Base-by-base conservation (phyloP, 129 eudicot genomes). In the Flaveria robusta region DNA sequence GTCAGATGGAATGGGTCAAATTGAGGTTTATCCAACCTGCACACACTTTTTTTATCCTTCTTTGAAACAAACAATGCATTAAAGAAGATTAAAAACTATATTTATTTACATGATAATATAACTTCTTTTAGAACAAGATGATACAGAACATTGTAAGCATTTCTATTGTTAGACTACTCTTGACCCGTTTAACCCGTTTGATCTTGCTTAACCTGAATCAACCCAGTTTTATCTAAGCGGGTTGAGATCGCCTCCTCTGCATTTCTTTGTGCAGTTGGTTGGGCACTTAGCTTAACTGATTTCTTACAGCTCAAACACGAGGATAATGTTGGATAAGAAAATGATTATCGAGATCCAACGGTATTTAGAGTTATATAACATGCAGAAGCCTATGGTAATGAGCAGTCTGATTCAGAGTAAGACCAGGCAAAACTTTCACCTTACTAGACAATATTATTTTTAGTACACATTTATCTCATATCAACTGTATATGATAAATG, bases 281-380 rank as follows among this genome's bases (percentile, higher is more conserved):
- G 93, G 93, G 86, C 93, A 8, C 97, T 92, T 75, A 90, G 92
- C 43, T 77, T 92, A 69, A n/a, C n/a, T n/a, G n/a, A n/a, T n/a
- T n/a, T n/a, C n/a, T n/a, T n/a, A n/a, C n/a, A n/a, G n/a, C n/a
- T n/a, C n/a, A n/a, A n/a, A n/a, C n/a, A n/a, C n/a, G n/a, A n/a
- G n/a, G n/a, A n/a, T 64, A 77, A 78, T 72, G 85, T 26, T 75
- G 89, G 89, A 77, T 4, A 77, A 91, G 84, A 46, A 46, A 82
- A 85, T 81, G 92, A 77, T 42, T 89, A 92, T 62, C 86, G 59
- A 46, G 90, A 87, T 46, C 81, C 77, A 18, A 85, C 71, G 54
- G 78, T 27, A 27, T 27, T 27, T 2, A 27, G 90, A 41, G 5
- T 41, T 41, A 41, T 41, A 8, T n/a, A n/a, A n/a, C 45, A 41